Base-by-base conservation (phyloP, 1,284 basidiomycete genomes). In the Rhodotorula sp. region DNA sequence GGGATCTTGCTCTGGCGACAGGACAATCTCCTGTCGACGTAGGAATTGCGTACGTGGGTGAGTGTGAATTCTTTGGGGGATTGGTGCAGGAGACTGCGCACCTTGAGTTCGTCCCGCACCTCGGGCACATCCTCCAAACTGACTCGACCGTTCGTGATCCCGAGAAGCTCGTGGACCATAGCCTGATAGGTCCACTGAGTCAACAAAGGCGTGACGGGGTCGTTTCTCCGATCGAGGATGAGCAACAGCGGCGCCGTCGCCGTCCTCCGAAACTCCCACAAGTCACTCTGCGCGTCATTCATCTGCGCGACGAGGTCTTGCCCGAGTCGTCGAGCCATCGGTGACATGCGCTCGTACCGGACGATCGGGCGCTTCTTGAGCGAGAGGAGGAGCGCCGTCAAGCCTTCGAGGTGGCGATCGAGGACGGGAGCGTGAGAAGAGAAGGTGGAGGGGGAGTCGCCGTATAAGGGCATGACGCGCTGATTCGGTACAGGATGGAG, bases 131-230 rank as follows among this genome's bases (percentile, higher is more conserved):
- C 84, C 66, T 86, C 87, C 54, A 95, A 83, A 78, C 91, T 89
- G 10, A 99, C 94, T 60, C 96, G 86, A 24, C 95, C 95, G 79
- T 98, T 98, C 75, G 91, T 89, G 69, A 99, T 96, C 0, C 92
- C 91, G 17, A 99, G 83, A 18, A 97, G 84, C 80, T 99, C 96
- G 78, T 99, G 96, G 0, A 98, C 95, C 95, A 99, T 98, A 1
- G 96, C 96, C 81, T 99, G 95, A 82, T 99, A 99, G 20, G 96
- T 99, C 96, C 96, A 99, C 81, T 97, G 96, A 1, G 92, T 91
- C 42, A 99, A 84, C n/a, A 99, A 82, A 6, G 96, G 96, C 0
- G 96, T 99, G 22, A 99, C 93, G 4, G 96, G 96, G 79, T 99
- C 96, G 81, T 97, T 97, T 72, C 95, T 84, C 67, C 96, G 86